Evolutionary conservation across 2,329 filamentous ascomycete genomes (phyloP), one percentile per base, ranked within the genome.

Genomic region (Fusarium aywerte): DNA sequence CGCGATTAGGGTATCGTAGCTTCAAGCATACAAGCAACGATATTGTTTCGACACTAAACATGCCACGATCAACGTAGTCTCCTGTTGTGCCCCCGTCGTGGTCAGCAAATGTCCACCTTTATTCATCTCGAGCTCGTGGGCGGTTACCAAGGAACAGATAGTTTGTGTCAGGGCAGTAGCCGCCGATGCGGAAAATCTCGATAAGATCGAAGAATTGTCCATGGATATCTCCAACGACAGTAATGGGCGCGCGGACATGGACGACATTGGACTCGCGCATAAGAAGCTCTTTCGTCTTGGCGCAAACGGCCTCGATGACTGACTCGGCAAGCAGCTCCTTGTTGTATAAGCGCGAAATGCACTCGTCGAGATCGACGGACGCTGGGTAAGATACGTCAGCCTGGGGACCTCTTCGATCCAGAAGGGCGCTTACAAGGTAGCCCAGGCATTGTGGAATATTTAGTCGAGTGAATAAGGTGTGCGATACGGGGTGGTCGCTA

Each of bases 201-300:
- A 99, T 96, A 82, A 99, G 89, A 79, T 99, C 96, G 80, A 95
- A 98, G 82, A 99, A 99, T 80, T 99, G 96, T 60, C 96, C 96
- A 79, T 99, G 96, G 71, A 99, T 99, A 78, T 99, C 96, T 70
- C 96, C 96, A 36, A 99, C 96, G 11, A 99, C 96, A 16, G 96
- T 99, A 60, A 99, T 93, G 3, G 96, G 96, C 31, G 96, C 94
- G 73, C 89, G 89, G 66, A 99, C 96, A 79, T 99, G 96, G 62
- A 99, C 96, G 66, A 99, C 96, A 81, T 99, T 99, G 87, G 95
- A 98, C 88, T 99, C 96, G 77, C 96, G 95, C 96, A 99, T 99
- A 72, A 99, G 87, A 73, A 99, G 85, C 83, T 99, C 96, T 78
- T 99, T 99, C 21, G 96, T 96, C 80, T 99, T 99, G 79, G 96